These are phyloP conservation scores for Rhytidiadelphus loreus DNA, from an alignment of 225 moss, liverwort and hornwort genomes.

Conservation along the genomic window DNA sequence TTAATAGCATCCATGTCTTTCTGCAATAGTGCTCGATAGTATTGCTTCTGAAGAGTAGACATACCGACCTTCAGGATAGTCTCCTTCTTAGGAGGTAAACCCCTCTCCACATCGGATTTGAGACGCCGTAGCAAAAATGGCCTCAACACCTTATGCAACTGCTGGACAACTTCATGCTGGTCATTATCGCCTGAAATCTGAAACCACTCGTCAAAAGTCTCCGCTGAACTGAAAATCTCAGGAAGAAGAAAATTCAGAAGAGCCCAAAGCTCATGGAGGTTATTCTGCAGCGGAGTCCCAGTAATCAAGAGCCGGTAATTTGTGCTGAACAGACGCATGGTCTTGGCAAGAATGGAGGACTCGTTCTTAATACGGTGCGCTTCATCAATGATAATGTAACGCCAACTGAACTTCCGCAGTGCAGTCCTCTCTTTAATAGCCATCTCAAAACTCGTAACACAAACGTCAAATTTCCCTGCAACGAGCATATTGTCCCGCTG, in stretches of 20 bases:
- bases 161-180: slow-evolving; percentile 97
- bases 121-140: slow-evolving; percentile 91
- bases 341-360: slow-evolving; percentile 90
- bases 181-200: slow-evolving; percentile 98
- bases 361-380: slow-evolving; percentile 99
- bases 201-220: slow-evolving; percentile 99
- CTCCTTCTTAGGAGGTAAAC: slow-evolving; percentile 93
- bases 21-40: slow-evolving; percentile 91
- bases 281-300: slow-evolving; percentile 98
- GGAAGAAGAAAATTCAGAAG: slow-evolving; percentile 89
- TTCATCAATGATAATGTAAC: slow-evolving; percentile 97
- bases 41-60: slow-evolving; percentile 94
- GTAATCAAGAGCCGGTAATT: slow-evolving; percentile 92
- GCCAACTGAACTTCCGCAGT: slow-evolving; percentile 88
- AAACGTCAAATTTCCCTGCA: slow-evolving; percentile 93
- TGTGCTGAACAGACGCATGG: slow-evolving; percentile 89
- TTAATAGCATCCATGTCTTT: slow-evolving; percentile 99
- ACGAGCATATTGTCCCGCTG: slow-evolving; percentile 75
- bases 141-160: slow-evolving; percentile 89
- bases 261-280: slow-evolving; percentile 97
- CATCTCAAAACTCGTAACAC: slow-evolving; percentile 99
- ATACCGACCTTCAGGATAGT: slow-evolving; percentile 97
- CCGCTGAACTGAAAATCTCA: slow-evolving; percentile 93
- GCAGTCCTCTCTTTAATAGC: slow-evolving; percentile 95
- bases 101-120: slow-evolving; percentile 96